phyloP scores from a whole-genome alignment of 306 rosid genomes.

The Sophora flavescens region DNA sequence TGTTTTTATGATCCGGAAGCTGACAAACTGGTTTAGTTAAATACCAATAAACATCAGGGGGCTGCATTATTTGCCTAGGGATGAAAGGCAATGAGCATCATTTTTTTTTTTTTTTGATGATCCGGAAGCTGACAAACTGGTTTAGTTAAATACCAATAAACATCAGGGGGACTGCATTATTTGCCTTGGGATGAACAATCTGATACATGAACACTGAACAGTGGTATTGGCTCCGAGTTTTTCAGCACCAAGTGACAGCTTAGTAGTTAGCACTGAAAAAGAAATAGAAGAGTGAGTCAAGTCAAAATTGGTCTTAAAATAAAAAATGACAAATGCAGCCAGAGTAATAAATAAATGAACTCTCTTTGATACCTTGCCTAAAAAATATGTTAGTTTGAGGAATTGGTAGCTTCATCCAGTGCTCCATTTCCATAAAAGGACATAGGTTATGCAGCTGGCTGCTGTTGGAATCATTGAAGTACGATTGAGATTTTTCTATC shows the following conservation, averaged over 20 bases:
- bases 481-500: not conserved
- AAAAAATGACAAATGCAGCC: not conserved
- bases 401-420: not conserved
- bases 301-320: slow-evolving; percentile 6
- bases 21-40: slow-evolving; percentile 11
- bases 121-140: slow-evolving; percentile 1
- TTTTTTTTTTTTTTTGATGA: slow-evolving; percentile 4
- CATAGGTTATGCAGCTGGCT: slow-evolving; percentile 7
- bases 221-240: not conserved
- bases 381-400: slow-evolving; percentile 16
- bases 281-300: not conserved
- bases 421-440: slow-evolving; percentile 8
- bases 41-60: slow-evolving; percentile 17
- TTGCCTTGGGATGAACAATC: not conserved
- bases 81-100: slow-evolving; percentile 11
- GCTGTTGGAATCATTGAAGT: slow-evolving; percentile 8
- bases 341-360: slow-evolving; percentile 2
- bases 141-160: slow-evolving; percentile 3
- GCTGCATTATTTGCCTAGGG: not conserved
- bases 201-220: not conserved
- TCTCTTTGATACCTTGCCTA: slow-evolving; percentile 13
- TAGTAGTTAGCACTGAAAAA: not conserved
- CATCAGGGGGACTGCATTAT: slow-evolving; percentile 24
- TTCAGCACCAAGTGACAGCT: not conserved
- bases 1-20: slow-evolving; percentile 14